Conservation (phyloP, 345 rosid genomes). For the Barbarea vulgaris region DNA sequence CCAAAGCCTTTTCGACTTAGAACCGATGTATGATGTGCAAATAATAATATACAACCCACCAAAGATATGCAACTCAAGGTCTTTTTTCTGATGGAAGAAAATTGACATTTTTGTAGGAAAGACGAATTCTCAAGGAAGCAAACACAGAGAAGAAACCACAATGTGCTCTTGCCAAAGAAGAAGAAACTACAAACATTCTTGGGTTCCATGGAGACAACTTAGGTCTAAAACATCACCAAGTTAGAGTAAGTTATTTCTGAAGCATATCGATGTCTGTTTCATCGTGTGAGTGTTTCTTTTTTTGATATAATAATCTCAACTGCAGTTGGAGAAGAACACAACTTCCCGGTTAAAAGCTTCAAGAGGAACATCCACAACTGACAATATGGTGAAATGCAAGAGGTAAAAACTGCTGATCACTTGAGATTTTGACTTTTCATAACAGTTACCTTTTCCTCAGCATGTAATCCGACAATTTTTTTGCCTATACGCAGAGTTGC, state of each 20-base stretch:
- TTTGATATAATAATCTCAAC: conserved; percentile 2
- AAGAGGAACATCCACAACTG: conserved; percentile 42
- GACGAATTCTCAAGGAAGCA: conserved; percentile 76
- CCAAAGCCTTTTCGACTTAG: conserved; percentile 96
- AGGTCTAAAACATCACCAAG: conserved; percentile 40
- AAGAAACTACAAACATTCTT: conserved; percentile 26
- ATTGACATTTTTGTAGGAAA: conserved; percentile 51
- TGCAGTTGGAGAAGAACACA: conserved; percentile 34
- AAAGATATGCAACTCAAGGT: background rate
- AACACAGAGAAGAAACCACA: conserved; percentile 65
- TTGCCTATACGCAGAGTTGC: conserved; percentile 46
- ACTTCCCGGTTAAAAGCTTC: conserved; percentile 24
- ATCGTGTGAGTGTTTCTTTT: background rate
- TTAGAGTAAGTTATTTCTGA: conserved; percentile 49
- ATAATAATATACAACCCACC: background rate
- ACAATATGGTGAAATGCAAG: background rate
- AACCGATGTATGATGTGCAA: conserved; percentile 69
- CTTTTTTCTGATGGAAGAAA: conserved; percentile 22
- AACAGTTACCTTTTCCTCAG: background rate
- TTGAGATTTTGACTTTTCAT: conserved; percentile 37
- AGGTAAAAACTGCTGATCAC: conserved; percentile 42
- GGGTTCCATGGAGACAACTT: conserved; percentile 37
- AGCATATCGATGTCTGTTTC: background rate
- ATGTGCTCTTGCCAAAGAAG: conserved; percentile 47
- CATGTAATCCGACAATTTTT: background rate